Evolutionary conservation across 495 filamentous ascomycete species (phyloP).

Genomic region (Penicillium pulvis): DNA sequence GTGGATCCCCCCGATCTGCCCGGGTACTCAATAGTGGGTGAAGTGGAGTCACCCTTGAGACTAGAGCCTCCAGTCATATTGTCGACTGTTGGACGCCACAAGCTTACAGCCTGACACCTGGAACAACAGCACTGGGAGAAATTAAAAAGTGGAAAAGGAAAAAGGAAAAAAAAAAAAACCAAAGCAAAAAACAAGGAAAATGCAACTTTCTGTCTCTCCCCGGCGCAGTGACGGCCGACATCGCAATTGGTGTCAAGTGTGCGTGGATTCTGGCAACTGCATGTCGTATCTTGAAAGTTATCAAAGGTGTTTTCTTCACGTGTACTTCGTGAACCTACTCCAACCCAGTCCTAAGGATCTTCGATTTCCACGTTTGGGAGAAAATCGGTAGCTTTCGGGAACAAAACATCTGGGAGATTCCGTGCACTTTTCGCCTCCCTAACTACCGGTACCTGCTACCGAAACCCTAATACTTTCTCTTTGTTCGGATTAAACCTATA

Average conservation of each 20-base stretch:
- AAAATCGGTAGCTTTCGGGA: not conserved
- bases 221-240: no score
- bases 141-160: not conserved
- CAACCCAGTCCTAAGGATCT: not conserved
- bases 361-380: not conserved
- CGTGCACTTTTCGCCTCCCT: not conserved
- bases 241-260: no score
- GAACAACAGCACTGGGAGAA: not conserved
- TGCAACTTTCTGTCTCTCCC: no score
- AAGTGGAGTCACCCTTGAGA: conserved; percentile 7
- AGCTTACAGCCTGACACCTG: not conserved
- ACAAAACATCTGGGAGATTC: not conserved
- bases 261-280: no score
- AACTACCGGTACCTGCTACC: not conserved
- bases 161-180: not conserved
- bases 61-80: conserved; percentile 2
- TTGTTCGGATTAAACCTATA: not conserved
- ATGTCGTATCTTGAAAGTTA: no score
- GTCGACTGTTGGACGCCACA: conserved; percentile 7
- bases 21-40: conserved; percentile 36
- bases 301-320: not conserved
- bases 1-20: conserved; percentile 31
- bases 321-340: no score
- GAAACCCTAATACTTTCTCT: not conserved
- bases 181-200: no score